These are phyloP conservation scores for Apophysomyces variabilis DNA, from an alignment of 371 early-diverging fungal genomes.

Conservation along the genomic window DNA sequence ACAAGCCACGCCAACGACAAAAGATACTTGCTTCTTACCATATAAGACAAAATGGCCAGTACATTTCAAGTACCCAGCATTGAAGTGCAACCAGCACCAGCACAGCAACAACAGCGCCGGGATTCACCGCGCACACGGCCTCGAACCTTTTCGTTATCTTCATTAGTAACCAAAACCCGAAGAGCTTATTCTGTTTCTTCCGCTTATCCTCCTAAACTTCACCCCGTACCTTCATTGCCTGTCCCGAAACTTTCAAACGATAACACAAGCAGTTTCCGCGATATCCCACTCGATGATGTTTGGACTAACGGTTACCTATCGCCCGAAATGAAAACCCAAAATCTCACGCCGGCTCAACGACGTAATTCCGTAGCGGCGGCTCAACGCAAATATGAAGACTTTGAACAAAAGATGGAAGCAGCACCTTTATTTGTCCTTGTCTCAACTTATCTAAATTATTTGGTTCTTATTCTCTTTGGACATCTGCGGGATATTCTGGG, in stretches of 20 bases:
- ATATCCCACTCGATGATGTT: slow-evolving; percentile 20
- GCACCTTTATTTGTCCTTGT: slow-evolving; percentile 77
- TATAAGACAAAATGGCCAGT: neutral
- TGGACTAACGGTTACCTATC: slow-evolving; percentile 12
- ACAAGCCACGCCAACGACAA: no score
- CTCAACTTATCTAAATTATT: slow-evolving; percentile 93
- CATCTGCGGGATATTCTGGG: slow-evolving; percentile 89
- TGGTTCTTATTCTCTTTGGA: slow-evolving; percentile 91
- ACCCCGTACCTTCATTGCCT: slow-evolving; percentile 28
- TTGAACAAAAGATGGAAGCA: slow-evolving; percentile 56
- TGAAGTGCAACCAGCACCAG: slow-evolving; percentile 23
- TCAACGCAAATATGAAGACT: slow-evolving; percentile 40
- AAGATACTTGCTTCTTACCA: no score
- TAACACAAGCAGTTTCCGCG: slow-evolving; percentile 8
- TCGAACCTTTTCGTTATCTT: slow-evolving; percentile 44
- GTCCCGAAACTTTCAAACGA: slow-evolving; percentile 20
- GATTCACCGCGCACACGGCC: slow-evolving; percentile 28
- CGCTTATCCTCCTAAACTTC: slow-evolving; percentile 41
- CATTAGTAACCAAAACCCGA: slow-evolving; percentile 46
- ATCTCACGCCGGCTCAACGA: slow-evolving; percentile 51
- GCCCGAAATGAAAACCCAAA: slow-evolving; percentile 7
- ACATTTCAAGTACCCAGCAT: slow-evolving; percentile 20
- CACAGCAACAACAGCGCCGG: slow-evolving; percentile 23
- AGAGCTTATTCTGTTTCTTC: slow-evolving; percentile 57
- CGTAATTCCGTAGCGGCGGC: slow-evolving; percentile 54